A percentile compares a stretch with the other conserved stretches of the same genome.
Evolutionary conservation across 345 rosid genomes (phyloP).

Genomic region (Litchi chinensis): DNA sequence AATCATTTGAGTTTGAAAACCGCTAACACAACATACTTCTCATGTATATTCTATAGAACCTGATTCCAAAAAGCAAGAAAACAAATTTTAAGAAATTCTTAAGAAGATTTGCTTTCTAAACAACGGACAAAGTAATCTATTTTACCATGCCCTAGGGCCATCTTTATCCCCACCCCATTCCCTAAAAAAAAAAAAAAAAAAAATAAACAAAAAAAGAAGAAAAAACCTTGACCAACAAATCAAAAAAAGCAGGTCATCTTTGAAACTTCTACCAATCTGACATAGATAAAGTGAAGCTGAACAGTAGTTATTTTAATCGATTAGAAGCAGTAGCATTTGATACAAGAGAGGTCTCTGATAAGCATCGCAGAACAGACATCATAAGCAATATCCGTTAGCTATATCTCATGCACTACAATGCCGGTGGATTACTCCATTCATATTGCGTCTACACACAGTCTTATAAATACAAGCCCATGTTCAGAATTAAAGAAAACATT

Average conservation of each 20-base stretch:
- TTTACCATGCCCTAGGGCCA: background rate
- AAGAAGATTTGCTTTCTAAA: background rate
- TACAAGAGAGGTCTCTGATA: background rate
- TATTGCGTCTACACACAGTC: too few relatives aligned
- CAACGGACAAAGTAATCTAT: background rate
- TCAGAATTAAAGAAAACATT: background rate
- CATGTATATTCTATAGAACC: background rate
- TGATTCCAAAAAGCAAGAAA: too few relatives aligned
- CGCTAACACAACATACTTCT: too few relatives aligned
- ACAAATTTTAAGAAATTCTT: background rate
- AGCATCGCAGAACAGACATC: background rate
- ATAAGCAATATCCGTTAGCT: background rate
- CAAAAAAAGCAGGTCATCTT: background rate
- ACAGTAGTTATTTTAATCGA: background rate
- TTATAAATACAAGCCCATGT: too few relatives aligned
- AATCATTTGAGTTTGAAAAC: too few relatives aligned
- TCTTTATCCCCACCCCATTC: background rate
- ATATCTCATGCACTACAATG: background rate
- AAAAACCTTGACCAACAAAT: background rate
- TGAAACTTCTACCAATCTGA: background rate
- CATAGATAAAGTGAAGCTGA: background rate
- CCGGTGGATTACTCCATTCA: background rate
- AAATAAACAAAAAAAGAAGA: too few relatives aligned
- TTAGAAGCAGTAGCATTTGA: background rate
- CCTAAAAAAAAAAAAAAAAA: too few relatives aligned